Percentiles rank a stretch among this genome's conserved stretches.
phyloP scores from a whole-genome alignment of 2,329 filamentous ascomycete genomes.

The Pseudonectria foliicola region DNA sequence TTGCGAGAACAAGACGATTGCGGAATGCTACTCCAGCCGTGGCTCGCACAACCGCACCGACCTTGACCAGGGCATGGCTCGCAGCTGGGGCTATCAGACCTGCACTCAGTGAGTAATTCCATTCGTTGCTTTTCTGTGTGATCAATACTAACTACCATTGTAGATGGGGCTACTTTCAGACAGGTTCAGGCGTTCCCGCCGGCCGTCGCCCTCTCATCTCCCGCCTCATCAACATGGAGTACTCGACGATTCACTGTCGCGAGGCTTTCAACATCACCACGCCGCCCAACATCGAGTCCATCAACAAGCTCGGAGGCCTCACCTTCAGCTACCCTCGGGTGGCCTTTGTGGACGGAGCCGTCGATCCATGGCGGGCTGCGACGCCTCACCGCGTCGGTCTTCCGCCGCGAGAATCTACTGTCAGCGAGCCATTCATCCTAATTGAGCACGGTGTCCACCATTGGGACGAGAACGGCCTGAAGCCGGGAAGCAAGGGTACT shows the following conservation, averaged over 20 bases:
- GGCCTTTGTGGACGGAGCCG: slow-evolving; percentile 67
- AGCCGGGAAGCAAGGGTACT: slow-evolving; percentile 50
- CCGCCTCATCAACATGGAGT: slow-evolving; percentile 59
- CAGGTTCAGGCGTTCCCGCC: slow-evolving; percentile 60
- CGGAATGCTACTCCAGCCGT: slow-evolving; percentile 26
- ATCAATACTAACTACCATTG: slow-evolving; percentile 8
- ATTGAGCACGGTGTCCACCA: slow-evolving; percentile 73
- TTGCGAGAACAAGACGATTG: slow-evolving; percentile 19
- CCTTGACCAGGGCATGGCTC: slow-evolving; percentile 17
- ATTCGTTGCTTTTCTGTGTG: neutral
- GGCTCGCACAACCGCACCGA: slow-evolving; percentile 13
- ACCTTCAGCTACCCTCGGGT: slow-evolving; percentile 67
- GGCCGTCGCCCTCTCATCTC: slow-evolving; percentile 64
- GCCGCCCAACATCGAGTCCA: slow-evolving; percentile 53
- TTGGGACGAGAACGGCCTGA: slow-evolving; percentile 67
- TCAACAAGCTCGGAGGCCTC: slow-evolving; percentile 74
- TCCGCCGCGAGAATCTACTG: slow-evolving; percentile 49
- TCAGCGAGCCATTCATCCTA: slow-evolving; percentile 62
- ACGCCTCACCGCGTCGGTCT: slow-evolving; percentile 62
- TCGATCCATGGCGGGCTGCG: slow-evolving; percentile 73
- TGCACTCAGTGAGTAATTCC: slow-evolving; percentile 42
- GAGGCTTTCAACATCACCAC: slow-evolving; percentile 62
- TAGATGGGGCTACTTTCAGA: slow-evolving; percentile 73
- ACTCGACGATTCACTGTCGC: slow-evolving; percentile 54
- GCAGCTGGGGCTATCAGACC: slow-evolving; percentile 46